Evolutionary conservation across 108 stramenopile genomes (phyloP).

Genomic region (Cyclotella cryptica): DNA sequence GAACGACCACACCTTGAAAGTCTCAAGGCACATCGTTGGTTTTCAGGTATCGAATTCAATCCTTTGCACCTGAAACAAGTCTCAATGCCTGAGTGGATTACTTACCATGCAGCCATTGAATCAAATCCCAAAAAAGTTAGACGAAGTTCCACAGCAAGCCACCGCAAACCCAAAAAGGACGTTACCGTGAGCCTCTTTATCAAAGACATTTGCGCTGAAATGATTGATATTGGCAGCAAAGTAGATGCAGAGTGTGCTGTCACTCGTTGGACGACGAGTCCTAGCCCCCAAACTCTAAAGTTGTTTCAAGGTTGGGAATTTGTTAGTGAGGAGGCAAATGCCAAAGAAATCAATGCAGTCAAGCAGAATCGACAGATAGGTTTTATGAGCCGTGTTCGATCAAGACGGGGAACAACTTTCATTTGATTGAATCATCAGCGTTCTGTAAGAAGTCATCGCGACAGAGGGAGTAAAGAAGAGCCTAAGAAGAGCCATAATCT

Average conservation of each 20-base stretch:
- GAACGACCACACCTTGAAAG: constrained; percentile 17
- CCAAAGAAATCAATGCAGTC: not conserved
- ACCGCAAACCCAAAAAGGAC: constrained; percentile 3
- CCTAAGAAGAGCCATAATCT: no score
- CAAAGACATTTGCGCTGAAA: constrained; percentile 22
- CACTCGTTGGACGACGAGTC: constrained; percentile 16
- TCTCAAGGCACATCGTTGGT: constrained; percentile 24
- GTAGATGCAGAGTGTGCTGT: constrained; percentile 15
- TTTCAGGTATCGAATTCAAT: constrained; percentile 18
- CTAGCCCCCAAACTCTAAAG: constrained; percentile 6
- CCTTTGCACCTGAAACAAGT: not conserved
- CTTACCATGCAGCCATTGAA: constrained; percentile 13
- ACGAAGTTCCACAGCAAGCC: constrained; percentile 6
- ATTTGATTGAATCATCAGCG: not conserved
- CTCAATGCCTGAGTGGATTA: constrained; percentile 31
- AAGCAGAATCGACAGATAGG: not conserved
- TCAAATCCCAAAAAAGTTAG: constrained; percentile 8
- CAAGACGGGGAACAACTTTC: constrained; percentile 2
- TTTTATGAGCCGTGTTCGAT: not conserved
- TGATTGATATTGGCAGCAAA: constrained; percentile 2
- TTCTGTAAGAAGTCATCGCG: no score
- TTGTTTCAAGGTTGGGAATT: constrained; percentile 33
- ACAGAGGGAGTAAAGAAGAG: no score
- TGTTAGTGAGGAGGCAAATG: constrained; percentile 3
- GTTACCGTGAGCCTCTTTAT: constrained; percentile 15